Conservation (phyloP, 495 filamentous ascomycete species). For the Hyaloscypha finlandica region DNA sequence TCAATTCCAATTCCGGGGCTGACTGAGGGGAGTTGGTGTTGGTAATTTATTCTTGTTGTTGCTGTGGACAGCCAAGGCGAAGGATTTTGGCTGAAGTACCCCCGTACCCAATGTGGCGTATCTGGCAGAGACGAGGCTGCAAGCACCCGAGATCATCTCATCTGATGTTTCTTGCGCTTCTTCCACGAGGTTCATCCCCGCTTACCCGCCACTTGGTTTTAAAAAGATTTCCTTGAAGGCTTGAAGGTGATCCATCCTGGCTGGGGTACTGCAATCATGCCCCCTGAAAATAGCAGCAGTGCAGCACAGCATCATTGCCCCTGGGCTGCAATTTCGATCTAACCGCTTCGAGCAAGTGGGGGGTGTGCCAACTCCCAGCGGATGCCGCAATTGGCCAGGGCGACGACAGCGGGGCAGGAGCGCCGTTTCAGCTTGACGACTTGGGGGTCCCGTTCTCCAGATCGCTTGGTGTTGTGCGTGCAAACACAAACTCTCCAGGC, state of each 20-base stretch:
- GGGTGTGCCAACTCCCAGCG: neutral
- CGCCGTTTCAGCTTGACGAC: slow-evolving; percentile 16
- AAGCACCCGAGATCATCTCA: too few species aligned
- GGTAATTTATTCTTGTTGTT: neutral
- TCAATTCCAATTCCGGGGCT: too few species aligned
- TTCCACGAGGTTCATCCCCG: too few species aligned
- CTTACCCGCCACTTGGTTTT: too few species aligned
- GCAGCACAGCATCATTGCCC: neutral
- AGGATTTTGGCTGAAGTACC: too few species aligned
- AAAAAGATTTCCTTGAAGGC: too few species aligned
- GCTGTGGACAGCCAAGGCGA: neutral
- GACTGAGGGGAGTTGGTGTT: too few species aligned
- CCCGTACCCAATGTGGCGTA: too few species aligned
- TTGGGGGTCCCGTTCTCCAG: neutral
- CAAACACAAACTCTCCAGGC: neutral
- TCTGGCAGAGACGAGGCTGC: too few species aligned
- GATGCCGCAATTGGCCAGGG: neutral
- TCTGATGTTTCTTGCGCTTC: too few species aligned
- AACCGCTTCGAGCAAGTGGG: slow-evolving; percentile 16
- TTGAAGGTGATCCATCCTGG: neutral
- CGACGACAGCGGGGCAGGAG: neutral
- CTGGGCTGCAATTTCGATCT: neutral
- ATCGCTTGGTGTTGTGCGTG: slow-evolving; percentile 8
- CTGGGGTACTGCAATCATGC: neutral
- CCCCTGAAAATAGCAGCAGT: slow-evolving; percentile 5